A percentile compares a stretch with the other conserved stretches of the same genome.
Conservation (phyloP, 2,329 filamentous ascomycete genomes). For the Sporothrix phasma region DNA sequence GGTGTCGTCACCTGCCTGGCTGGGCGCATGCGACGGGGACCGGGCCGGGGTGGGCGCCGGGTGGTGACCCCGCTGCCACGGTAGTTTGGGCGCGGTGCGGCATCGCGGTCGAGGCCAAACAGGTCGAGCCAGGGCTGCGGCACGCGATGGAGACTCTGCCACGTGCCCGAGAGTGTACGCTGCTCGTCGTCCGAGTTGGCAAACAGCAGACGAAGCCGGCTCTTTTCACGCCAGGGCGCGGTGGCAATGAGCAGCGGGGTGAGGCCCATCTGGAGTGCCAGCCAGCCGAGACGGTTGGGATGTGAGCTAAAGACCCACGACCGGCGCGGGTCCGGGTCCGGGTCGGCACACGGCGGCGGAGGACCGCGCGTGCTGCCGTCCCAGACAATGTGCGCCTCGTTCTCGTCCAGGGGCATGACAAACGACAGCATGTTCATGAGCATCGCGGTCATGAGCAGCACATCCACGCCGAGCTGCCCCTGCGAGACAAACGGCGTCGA, state of each 20-base stretch:
- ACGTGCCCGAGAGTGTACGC: constrained; percentile 16
- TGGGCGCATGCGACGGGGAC: not conserved
- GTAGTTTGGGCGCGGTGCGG: not conserved
- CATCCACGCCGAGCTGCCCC: constrained; percentile 19
- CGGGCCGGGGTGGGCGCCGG: not conserved
- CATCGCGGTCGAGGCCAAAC: constrained; percentile 15
- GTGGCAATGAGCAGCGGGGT: constrained; percentile 19
- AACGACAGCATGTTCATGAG: constrained; percentile 22
- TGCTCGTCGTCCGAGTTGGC: constrained; percentile 18
- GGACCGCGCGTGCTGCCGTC: not conserved
- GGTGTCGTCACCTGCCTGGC: not conserved
- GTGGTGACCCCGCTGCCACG: constrained; percentile 2
- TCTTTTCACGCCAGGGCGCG: constrained; percentile 15
- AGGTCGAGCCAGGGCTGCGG: constrained; percentile 19
- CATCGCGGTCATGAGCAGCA: constrained; percentile 20
- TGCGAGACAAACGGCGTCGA: constrained; percentile 16
- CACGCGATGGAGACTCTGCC: constrained; percentile 16
- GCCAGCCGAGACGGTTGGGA: constrained; percentile 19
- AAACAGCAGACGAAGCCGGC: constrained; percentile 16
- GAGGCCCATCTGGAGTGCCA: constrained; percentile 19
- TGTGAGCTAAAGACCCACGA: constrained; percentile 22
- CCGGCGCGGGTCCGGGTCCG: constrained; percentile 14
- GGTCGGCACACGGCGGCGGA: constrained; percentile 7
- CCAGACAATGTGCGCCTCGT: constrained; percentile 8
- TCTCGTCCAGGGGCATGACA: constrained; percentile 18